Conservation (phyloP, 176 grass and related monocot species). For the Raddia distichophylla region DNA sequence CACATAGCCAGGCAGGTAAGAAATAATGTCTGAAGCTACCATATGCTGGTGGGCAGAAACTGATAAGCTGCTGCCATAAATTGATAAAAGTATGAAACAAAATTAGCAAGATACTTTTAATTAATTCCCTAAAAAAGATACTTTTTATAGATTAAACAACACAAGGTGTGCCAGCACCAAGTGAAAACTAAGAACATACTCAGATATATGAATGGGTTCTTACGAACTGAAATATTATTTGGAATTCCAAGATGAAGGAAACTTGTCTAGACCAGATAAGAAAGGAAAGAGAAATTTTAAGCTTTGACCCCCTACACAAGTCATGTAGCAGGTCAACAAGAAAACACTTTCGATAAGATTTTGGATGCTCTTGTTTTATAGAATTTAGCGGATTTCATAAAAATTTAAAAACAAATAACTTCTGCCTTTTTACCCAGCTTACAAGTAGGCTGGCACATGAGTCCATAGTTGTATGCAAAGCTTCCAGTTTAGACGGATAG, state of each 20-base stretch:
- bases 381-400: not conserved
- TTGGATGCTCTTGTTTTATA: not conserved
- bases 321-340: slow-evolving; percentile 1
- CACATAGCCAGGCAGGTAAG: slow-evolving; percentile 4
- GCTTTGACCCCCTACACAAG: not conserved
- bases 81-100: slow-evolving; percentile 2
- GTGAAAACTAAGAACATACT: not conserved
- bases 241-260: slow-evolving; percentile 12
- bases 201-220: not conserved
- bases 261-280: not conserved
- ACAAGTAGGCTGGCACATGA: not conserved
- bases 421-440: not conserved
- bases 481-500: not conserved
- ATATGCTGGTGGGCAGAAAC: slow-evolving; percentile 6
- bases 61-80: not conserved
- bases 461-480: not conserved
- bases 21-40: slow-evolving; percentile 11
- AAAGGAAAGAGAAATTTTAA: not conserved
- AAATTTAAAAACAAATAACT: not conserved
- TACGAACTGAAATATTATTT: not conserved
- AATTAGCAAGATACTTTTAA: not conserved
- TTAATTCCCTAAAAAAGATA: no score
- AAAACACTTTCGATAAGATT: not conserved
- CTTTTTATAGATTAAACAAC: slow-evolving; percentile 4
- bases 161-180: slow-evolving; percentile 2